These are phyloP conservation scores for Oryza meridionalis DNA, from an alignment of 176 grass and related monocot species.

Conservation along the genomic window DNA sequence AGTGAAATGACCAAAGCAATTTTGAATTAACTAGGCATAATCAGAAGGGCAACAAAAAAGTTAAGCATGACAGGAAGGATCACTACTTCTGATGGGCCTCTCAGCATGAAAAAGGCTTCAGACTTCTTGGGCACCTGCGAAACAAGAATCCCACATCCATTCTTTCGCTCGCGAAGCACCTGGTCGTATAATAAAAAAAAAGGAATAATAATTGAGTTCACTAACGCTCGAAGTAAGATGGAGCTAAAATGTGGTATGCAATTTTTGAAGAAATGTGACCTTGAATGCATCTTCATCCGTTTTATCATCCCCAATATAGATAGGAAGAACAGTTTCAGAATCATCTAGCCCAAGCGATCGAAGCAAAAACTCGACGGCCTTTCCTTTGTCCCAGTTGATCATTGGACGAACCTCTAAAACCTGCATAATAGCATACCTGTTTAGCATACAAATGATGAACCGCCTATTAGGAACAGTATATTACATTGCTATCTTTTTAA, in stretches of 20 bases:
- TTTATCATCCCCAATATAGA: constrained; percentile 73
- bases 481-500: not conserved
- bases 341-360: constrained; percentile 50
- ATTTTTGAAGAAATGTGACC: constrained; percentile 36
- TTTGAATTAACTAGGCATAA: not conserved
- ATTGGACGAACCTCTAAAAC: constrained; percentile 80
- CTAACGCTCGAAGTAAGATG: not conserved
- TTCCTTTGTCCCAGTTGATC: constrained; percentile 80
- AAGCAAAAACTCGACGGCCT: constrained; percentile 74
- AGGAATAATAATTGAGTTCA: not conserved
- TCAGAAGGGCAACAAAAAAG: not conserved
- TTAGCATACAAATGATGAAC: not conserved
- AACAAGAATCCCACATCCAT: constrained; percentile 70
- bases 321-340: constrained; percentile 45
- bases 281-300: constrained; percentile 80
- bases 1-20: not conserved
- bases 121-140: constrained; percentile 61
- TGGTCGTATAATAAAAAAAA: constrained; percentile 9
- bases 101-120: constrained; percentile 58
- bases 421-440: constrained; percentile 17
- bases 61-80: not conserved
- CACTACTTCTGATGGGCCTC: constrained; percentile 55
- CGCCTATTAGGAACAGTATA: not conserved
- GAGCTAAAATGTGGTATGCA: not conserved
- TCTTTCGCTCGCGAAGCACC: constrained; percentile 53